Evolutionary conservation across 805 yeast genomes (phyloP), one percentile per base, ranked within the genome.

Genomic region (Candida rishiriensis): DNA sequence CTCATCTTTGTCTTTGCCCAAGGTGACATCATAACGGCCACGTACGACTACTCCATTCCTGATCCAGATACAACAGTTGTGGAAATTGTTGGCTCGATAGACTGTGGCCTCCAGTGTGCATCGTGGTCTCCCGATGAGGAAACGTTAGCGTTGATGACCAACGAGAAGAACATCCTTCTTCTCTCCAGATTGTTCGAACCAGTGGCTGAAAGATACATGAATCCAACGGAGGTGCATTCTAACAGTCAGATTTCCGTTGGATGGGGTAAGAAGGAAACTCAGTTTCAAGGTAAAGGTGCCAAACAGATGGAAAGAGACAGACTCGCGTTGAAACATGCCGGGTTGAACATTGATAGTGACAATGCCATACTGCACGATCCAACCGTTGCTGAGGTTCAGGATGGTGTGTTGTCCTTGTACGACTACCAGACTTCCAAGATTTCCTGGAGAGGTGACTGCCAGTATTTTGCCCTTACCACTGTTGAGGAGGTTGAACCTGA

Each of bases 241-340:
- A 82, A 89, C 2, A 83, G 81, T 52, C 96, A 93, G 59, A 97
- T 93, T 32, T 83, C 91, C 26, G 97, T 93, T 36, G 99, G 99
- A 21, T 93, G 99, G 99, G 99, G 99, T 59, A 86, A 85, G 49
- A 83, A 84, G 53, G 98, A 91, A 63, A 93, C 99, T 0, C 99
- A 93, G 66, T 93, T 93, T 64, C 81, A 85, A 64, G 99, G 99
- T 41, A 83, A 78, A 57, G 99, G 99, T 50, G 93, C 86, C 29
- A 83, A 83, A 56, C 88, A 85, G 8, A 59, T 78, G 48, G 95
- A 85, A 65, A 75, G 91, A 64, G 85, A 76, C 53, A 65, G 68
- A 44, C 61, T 60, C 41, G 76, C 80, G 2, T 64, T 77, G 71
- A 81, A 56, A 61, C 76, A 76, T 56, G 82, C 90, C 1, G 93